Evolutionary conservation across 805 yeast species (phyloP), one percentile per base, ranked within the genome.

Genomic region (Saccharomyces kudriavzevii): DNA sequence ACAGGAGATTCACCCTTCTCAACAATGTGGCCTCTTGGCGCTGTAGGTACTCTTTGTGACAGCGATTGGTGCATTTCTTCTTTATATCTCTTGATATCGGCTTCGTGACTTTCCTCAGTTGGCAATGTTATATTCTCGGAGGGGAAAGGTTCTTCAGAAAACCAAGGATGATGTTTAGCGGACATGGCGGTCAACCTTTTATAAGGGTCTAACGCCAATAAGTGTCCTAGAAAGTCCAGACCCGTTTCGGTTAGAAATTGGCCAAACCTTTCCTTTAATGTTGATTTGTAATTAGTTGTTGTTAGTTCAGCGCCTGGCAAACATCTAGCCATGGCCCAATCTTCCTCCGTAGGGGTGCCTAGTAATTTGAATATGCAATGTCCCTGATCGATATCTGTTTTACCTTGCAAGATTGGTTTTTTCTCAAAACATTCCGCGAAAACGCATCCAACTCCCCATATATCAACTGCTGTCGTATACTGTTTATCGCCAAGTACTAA

Each of bases 361-460:
- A 91, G 74, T 29, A 94, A 73, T 62, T 81, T 80, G 67, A 94
- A 94, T 9, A 92, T 85, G 29, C 81, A 75, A 60, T 84, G 84
- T 0, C 94, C 88, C 72, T 94, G 99, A 67, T 92, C 96, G 10
- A 85, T 68, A 67, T 94, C 99, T 0, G 94, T 79, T 47, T 79
- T 74, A 0, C 99, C 99, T 45, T 84, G 90, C 49, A 94, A 68
- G 14, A 94, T 85, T 0, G 99, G 99, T 59, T 79, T 82, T 56
- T 82, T 79, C 30, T 81, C 82, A 70, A 87, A 92, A 64, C 91
- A 77, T 70, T 94, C 99, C 0, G 89, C 99, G 65, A 94, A 84
- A 0, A 94, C 92, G 71, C 99, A 94, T 1, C 98, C 98, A 22
- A 89, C 80, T 0, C 98, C 97, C 99, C 99, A 94, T 72, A 94